Evolutionary conservation across 2,329 filamentous ascomycete genomes (phyloP), one percentile per base, ranked within the genome.

Genomic region (Epichloe coenophiala): DNA sequence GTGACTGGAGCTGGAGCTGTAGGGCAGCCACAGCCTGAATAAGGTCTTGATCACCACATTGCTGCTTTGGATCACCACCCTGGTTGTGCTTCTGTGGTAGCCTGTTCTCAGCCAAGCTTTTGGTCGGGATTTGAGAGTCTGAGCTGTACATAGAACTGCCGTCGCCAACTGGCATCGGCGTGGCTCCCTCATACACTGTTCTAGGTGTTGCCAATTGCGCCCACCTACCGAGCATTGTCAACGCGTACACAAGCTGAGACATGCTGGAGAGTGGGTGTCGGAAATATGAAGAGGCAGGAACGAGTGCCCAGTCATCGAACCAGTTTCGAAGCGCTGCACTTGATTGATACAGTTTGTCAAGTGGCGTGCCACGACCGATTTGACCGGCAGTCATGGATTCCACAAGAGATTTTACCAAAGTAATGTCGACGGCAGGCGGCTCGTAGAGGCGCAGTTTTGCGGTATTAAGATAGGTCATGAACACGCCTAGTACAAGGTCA

Each of bases 171-270:
- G 62, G 61, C 59, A 64, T 63, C 1, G 60, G 53, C 4, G 57
- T 56, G 5, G 54, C 54, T 0, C 58, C 53, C 9, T 54, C 55
- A 13, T 58, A 61, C 40, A 66, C 52, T 0, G 61, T 59, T 21
- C 66, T 66, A 0, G 68, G 68, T 0, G 66, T 67, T 0, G 71
- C 63, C 0, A 76, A 63, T 42, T 73, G 74, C 5, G 71, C 69
- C 74, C 74, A 77, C 6, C 74, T 67, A 1, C 71, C 68, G 0
- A 77, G 64, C 67, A 76, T 74, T 4, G 67, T 72, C 41, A 75
- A 60, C n/a, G 68, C 70, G 48, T 76, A 74, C 3, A 77, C 68
- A 0, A 78, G 60, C 49, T 78, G 71, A 1, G 68, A 61, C 36
- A 66, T 71, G 0, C 68, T 57, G 0, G 70, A 63, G 8, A 76